phyloP scores from a whole-genome alignment of 148 eudicot genomes.

The Rhododendron griersonianum region DNA sequence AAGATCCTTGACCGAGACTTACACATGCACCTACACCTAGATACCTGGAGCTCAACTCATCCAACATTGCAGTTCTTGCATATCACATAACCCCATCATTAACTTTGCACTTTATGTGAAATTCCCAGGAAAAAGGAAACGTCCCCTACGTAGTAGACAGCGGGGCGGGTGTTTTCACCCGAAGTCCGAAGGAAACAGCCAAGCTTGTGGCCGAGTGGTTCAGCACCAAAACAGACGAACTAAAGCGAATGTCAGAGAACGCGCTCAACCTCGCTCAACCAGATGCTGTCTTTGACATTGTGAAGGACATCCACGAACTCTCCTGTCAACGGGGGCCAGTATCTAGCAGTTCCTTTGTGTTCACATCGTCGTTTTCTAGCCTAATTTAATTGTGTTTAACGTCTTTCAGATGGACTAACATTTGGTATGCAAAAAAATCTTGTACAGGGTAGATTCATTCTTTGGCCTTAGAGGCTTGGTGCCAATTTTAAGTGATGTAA shows the following conservation, averaged over 20 bases:
- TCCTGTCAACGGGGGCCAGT: constrained; percentile 77
- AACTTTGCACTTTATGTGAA: not conserved
- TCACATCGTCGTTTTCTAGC: constrained; percentile 79
- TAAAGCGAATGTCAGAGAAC: constrained; percentile 72
- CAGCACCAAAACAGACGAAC: constrained; percentile 66
- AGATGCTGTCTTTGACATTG: constrained; percentile 88
- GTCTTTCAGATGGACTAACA: not conserved
- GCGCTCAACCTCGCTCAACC: constrained; percentile 84
- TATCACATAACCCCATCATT: not conserved
- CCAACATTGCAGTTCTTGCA: not conserved
- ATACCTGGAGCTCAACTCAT: not conserved
- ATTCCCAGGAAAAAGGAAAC: constrained; percentile 81
- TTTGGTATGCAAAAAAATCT: constrained; percentile 7
- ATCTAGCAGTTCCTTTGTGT: constrained; percentile 63
- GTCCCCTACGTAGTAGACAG: constrained; percentile 91
- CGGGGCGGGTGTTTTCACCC: constrained; percentile 91
- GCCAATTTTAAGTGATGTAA: constrained; percentile 3
- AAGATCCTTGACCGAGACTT: not conserved
- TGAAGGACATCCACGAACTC: constrained; percentile 84
- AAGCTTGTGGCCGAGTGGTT: constrained; percentile 84
- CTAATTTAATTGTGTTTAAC: constrained; percentile 27
- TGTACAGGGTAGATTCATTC: constrained; percentile 30
- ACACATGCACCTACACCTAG: not conserved
- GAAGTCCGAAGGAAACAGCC: constrained; percentile 82
- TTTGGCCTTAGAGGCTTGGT: constrained; percentile 11